A percentile compares a stretch with the other conserved stretches of the same genome.
phyloP scores from a whole-genome alignment of 495 filamentous ascomycete species.

The Penicillium mononematosum region DNA sequence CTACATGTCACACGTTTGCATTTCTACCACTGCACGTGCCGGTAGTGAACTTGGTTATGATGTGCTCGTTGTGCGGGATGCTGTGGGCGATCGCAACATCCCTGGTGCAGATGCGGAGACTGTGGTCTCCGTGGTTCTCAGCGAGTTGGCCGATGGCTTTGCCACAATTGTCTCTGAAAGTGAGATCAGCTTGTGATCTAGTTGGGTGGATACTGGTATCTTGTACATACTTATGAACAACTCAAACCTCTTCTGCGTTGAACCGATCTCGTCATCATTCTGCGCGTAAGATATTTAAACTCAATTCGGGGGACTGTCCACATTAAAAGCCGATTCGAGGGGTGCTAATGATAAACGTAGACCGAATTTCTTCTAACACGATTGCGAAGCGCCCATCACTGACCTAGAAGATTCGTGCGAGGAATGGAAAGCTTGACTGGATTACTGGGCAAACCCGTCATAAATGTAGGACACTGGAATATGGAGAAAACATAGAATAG shows the following conservation, averaged over 20 bases:
- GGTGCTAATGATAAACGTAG: too few species aligned
- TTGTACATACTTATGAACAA: neutral
- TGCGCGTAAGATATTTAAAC: neutral
- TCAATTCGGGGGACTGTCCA: too few species aligned
- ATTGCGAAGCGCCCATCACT: too few species aligned
- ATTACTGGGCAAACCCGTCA: too few species aligned
- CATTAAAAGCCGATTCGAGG: too few species aligned
- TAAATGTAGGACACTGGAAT: too few species aligned
- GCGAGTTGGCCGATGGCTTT: constrained; percentile 48
- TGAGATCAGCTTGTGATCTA: neutral
- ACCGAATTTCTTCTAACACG: too few species aligned
- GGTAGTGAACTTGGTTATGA: constrained; percentile 58
- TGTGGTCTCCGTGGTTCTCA: constrained; percentile 39
- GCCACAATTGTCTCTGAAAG: constrained; percentile 41
- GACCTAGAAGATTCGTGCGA: too few species aligned
- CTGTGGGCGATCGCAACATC: constrained; percentile 58
- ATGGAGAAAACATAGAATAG: too few species aligned
- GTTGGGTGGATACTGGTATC: neutral
- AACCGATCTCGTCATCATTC: neutral
- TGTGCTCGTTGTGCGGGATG: constrained; percentile 54
- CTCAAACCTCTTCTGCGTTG: neutral
- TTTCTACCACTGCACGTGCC: constrained; percentile 57
- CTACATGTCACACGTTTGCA: constrained; percentile 62
- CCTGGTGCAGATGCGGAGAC: constrained; percentile 46
- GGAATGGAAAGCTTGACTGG: too few species aligned